Evolutionary conservation across 345 rosid species (phyloP).

Genomic region (Populus davidiana): DNA sequence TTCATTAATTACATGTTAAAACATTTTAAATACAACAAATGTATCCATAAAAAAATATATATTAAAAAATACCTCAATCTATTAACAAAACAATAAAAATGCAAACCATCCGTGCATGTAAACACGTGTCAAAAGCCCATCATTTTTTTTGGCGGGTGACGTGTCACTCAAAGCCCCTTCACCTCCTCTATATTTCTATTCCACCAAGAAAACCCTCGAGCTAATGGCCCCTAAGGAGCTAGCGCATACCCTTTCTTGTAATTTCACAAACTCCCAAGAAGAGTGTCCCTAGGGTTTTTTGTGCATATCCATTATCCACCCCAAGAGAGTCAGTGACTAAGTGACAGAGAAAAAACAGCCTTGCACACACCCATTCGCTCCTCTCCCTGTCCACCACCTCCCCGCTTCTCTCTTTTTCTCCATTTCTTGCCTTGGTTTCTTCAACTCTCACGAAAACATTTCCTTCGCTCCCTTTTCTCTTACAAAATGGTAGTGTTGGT

Average conservation of each 20-base stretch:
- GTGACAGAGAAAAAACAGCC: too few relatives aligned
- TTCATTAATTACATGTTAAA: too few relatives aligned
- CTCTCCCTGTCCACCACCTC: neutral
- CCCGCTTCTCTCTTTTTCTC: neutral
- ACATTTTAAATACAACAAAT: too few relatives aligned
- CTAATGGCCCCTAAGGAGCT: neutral
- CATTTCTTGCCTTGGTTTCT: neutral
- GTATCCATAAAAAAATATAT: too few relatives aligned
- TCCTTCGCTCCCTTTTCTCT: too few relatives aligned
- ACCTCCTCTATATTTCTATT: too few relatives aligned
- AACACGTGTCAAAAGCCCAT: conserved; percentile 35
- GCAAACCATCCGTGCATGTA: conserved; percentile 18
- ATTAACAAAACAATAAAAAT: neutral
- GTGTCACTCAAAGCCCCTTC: neutral
- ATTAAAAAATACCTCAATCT: too few relatives aligned
- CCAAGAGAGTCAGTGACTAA: neutral
- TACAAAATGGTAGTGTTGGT: too few relatives aligned
- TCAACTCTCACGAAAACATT: neutral
- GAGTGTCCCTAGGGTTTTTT: conserved; percentile 23
- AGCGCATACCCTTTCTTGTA: conserved; percentile 20
- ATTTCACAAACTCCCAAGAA: neutral
- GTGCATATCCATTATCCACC: conserved; percentile 6
- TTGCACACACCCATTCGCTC: too few relatives aligned
- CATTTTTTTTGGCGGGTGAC: conserved; percentile 42
- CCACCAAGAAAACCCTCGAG: too few relatives aligned